A percentile compares a stretch with the other conserved stretches of the same genome.
Evolutionary conservation across 768 basidiomycete genomes (phyloP).

Genomic region (Russula sp.): DNA sequence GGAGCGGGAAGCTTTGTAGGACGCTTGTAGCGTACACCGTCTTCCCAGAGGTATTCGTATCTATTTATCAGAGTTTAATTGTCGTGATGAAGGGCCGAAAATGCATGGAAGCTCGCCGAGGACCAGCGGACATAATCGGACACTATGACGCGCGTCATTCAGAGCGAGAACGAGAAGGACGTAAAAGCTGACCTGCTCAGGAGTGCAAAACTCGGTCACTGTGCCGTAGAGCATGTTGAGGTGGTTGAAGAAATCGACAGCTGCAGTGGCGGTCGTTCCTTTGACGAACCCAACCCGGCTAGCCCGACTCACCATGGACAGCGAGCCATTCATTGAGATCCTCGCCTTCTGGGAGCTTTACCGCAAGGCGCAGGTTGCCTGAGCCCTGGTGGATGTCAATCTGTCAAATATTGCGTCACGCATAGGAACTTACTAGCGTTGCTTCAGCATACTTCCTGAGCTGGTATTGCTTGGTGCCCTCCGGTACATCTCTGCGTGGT

Average conservation of each 20-base stretch:
- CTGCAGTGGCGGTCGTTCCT: slow-evolving; percentile 37
- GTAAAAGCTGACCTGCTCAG: slow-evolving; percentile 62
- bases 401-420: neutral
- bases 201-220: slow-evolving; percentile 95
- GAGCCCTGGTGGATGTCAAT: slow-evolving; percentile 58
- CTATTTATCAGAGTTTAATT: slow-evolving; percentile 34
- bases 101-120: slow-evolving; percentile 50
- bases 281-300: neutral
- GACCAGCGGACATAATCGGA: slow-evolving; percentile 95
- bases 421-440: slow-evolving; percentile 59
- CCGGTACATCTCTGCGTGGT: slow-evolving; percentile 89
- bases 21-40: slow-evolving; percentile 77
- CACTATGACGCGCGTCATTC: slow-evolving; percentile 44
- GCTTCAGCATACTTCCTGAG: slow-evolving; percentile 96
- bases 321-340: slow-evolving; percentile 99
- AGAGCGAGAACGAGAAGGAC: neutral
- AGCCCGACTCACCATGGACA: slow-evolving; percentile 68
- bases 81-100: neutral
- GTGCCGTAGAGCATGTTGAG: slow-evolving; percentile 99
- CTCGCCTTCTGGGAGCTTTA: slow-evolving; percentile 93
- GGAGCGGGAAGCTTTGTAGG: slow-evolving; percentile 94
- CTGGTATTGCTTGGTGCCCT: slow-evolving; percentile 97
- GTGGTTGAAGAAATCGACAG: slow-evolving; percentile 99
- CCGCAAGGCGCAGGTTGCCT: slow-evolving; percentile 88
- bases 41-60: slow-evolving; percentile 95